These are phyloP conservation scores for Abelmoschus esculentus DNA, from an alignment of 345 rosid genomes.

Conservation along the genomic window DNA sequence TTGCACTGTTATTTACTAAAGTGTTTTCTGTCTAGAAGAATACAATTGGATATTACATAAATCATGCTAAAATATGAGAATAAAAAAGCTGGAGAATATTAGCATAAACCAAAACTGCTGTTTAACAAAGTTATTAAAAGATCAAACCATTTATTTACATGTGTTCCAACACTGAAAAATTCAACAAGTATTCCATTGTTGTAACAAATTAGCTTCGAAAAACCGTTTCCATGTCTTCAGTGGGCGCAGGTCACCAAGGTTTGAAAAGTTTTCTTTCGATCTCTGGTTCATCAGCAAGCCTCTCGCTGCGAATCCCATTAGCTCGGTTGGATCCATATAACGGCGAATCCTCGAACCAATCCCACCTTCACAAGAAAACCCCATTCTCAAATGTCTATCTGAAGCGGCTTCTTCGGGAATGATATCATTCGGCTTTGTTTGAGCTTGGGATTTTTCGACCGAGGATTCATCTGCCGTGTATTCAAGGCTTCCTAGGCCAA, in stretches of 20 bases:
- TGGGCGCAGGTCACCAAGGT: slow-evolving; percentile 22
- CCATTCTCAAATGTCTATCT: slow-evolving; percentile 16
- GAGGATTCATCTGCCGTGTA: slow-evolving; percentile 18
- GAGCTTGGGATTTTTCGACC: slow-evolving; percentile 4
- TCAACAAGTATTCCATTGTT: slow-evolving; percentile 10
- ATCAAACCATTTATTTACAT: background rate
- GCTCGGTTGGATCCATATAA: slow-evolving; percentile 25
- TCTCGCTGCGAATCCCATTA: slow-evolving; percentile 78
- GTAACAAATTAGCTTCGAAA: slow-evolving; percentile 23
- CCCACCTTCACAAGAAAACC: slow-evolving; percentile 21
- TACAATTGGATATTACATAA: too few relatives aligned
- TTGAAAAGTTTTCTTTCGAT: slow-evolving; percentile 8
- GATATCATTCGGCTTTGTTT: background rate
- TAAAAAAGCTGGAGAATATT: background rate
- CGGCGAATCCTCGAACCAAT: background rate
- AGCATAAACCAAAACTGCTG: background rate
- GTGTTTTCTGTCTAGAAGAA: too few relatives aligned
- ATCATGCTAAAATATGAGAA: background rate
- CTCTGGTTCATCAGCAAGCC: slow-evolving; percentile 38
- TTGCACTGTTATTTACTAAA: too few relatives aligned
- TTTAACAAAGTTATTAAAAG: background rate
- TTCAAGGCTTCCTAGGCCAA: slow-evolving; percentile 34
- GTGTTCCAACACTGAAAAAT: background rate
- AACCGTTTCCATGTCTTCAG: slow-evolving; percentile 55
- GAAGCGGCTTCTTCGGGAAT: background rate